phyloP scores from a whole-genome alignment of 352 stramenopile species.

The Peronospora farinosa region DNA sequence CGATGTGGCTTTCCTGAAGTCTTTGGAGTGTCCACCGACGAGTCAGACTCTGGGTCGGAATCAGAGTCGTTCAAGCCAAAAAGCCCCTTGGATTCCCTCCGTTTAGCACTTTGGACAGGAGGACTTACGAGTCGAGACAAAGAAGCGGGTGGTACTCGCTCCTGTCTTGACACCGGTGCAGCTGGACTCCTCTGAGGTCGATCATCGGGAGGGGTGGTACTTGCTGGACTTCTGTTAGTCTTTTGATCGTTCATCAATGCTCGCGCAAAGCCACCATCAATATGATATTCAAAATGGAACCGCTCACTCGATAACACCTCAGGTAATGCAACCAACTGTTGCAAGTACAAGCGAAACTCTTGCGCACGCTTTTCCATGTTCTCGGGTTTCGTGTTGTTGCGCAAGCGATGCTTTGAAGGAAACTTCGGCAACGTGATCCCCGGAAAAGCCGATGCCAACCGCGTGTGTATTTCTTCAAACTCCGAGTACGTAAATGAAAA shows the following conservation, averaged over 20 bases:
- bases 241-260: constrained; percentile 22
- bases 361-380: constrained; percentile 83
- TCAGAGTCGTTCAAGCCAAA: constrained; percentile 53
- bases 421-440: constrained; percentile 54
- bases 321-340: constrained; percentile 48
- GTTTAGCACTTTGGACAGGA: constrained; percentile 12
- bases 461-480: constrained; percentile 65
- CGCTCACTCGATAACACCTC: constrained; percentile 47
- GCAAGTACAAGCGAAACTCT: constrained; percentile 70
- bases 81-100: constrained; percentile 32
- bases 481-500: constrained; percentile 67
- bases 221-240: constrained; percentile 7
- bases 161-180: constrained; percentile 14
- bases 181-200: constrained; percentile 25
- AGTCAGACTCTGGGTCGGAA: constrained; percentile 48
- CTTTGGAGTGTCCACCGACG: constrained; percentile 27
- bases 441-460: constrained; percentile 30
- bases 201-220: constrained; percentile 12
- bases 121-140: constrained; percentile 18
- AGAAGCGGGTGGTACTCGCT: constrained; percentile 7
- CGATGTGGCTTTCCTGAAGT: constrained; percentile 11
- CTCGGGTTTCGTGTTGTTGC: constrained; percentile 76
- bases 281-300: constrained; percentile 62
- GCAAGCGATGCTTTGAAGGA: constrained; percentile 64
- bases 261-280: constrained; percentile 41